Conservation (phyloP, 257 asterid genomes). For the Sherardia arvensis region DNA sequence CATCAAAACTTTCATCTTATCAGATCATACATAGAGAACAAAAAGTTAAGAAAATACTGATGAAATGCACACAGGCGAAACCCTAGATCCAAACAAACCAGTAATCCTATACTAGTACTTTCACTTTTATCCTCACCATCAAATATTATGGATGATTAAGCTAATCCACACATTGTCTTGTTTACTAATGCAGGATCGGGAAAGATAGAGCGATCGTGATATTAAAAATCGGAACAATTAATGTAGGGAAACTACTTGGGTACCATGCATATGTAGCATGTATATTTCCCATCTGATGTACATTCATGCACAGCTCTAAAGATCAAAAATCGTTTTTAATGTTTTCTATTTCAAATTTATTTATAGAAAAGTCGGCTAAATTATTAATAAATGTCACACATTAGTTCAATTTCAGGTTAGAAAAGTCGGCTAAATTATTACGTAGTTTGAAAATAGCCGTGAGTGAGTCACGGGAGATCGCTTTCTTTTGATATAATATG, state of each 20-base stretch:
- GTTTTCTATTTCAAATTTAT: neutral
- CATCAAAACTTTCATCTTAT: no score
- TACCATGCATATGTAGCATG: neutral
- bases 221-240: neutral
- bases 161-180: no score
- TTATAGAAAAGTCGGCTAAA: neutral
- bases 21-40: no score
- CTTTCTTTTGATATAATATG: neutral
- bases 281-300: neutral
- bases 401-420: neutral
- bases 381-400: neutral
- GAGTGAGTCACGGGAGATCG: slow-evolving; percentile 5
- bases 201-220: no score
- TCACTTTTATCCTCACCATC: no score
- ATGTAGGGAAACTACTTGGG: neutral
- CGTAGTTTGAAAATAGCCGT: neutral
- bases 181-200: no score
- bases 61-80: no score
- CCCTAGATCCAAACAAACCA: no score
- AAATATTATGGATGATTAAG: no score
- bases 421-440: neutral
- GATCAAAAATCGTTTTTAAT: neutral
- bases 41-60: no score
- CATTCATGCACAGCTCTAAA: neutral
- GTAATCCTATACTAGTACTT: no score